Percentiles rank a stretch among this genome's conserved stretches.
These are phyloP conservation scores for Centaurea solstitialis DNA, from an alignment of 129 eudicot species.

Conservation along the genomic window DNA sequence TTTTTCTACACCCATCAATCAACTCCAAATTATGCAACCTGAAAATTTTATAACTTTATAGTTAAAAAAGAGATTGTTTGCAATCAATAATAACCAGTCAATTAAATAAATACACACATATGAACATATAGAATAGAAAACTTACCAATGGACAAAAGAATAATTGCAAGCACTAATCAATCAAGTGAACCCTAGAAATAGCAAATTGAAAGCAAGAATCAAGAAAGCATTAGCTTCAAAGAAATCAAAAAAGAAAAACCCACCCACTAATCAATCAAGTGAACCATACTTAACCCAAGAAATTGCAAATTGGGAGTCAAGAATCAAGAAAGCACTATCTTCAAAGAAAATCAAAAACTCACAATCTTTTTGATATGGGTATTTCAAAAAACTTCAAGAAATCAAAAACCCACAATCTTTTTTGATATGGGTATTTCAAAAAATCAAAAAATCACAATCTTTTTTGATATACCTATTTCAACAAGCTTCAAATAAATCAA, in stretches of 20 bases:
- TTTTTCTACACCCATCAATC: slow-evolving; percentile 31
- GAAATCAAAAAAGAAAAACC: not conserved
- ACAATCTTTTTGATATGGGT: not conserved
- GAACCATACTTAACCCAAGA: slow-evolving; percentile 11
- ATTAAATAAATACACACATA: not conserved
- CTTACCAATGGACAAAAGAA: not conserved
- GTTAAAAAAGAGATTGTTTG: not conserved
- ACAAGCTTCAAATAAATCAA: slow-evolving; percentile 1
- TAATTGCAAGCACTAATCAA: slow-evolving; percentile 16
- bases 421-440: not conserved
- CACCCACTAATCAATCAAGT: slow-evolving; percentile 20
- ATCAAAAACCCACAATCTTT: not conserved
- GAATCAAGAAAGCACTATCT: not conserved
- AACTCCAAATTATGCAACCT: slow-evolving; percentile 22
- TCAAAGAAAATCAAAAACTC: slow-evolving; percentile 2
- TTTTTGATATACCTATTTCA: not conserved
- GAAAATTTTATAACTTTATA: slow-evolving; percentile 15
- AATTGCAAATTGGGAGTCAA: slow-evolving; percentile 16
- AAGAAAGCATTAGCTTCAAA: slow-evolving; percentile 4
- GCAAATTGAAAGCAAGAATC: slow-evolving; percentile 16
- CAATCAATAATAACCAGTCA: slow-evolving; percentile 8
- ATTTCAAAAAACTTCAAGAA: slow-evolving; percentile 10
- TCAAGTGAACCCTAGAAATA: slow-evolving; percentile 20
- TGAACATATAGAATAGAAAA: not conserved
- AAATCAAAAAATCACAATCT: not conserved